These are phyloP conservation scores for Trifolium dubium DNA, from an alignment of 306 rosid genomes.

Conservation along the genomic window DNA sequence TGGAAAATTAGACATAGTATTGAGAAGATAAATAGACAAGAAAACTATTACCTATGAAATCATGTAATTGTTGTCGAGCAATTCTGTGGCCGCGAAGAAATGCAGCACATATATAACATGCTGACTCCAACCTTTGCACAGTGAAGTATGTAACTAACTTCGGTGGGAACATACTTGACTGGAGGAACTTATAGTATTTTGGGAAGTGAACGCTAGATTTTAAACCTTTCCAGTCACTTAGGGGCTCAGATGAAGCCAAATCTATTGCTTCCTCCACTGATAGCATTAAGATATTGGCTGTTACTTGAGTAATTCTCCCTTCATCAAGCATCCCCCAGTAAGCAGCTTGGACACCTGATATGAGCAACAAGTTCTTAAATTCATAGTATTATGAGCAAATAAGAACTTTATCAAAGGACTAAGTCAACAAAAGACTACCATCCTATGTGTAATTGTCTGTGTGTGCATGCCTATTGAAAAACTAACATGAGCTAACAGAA, in stretches of 20 bases:
- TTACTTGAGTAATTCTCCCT: conserved; percentile 81
- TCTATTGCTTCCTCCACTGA: conserved; percentile 95
- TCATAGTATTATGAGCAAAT: neutral
- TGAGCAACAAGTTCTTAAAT: conserved; percentile 39
- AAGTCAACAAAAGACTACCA: conserved; percentile 18
- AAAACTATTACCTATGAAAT: conserved; percentile 69
- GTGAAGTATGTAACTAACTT: conserved; percentile 81
- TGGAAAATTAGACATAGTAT: conserved; percentile 2
- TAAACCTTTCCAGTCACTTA: conserved; percentile 91
- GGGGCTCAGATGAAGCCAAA: conserved; percentile 71
- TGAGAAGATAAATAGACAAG: conserved; percentile 30
- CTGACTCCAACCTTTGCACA: conserved; percentile 87
- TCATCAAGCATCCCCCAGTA: conserved; percentile 99
- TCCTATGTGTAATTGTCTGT: conserved; percentile 13
- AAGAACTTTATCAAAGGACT: conserved; percentile 30
- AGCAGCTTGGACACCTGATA: conserved; percentile 91
- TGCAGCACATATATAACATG: conserved; percentile 90
- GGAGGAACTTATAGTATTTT: conserved; percentile 79
- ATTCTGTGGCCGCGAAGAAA: conserved; percentile 89
- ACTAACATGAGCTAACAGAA: conserved; percentile 13
- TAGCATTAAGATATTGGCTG: conserved; percentile 84
- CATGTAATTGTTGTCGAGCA: conserved; percentile 76
- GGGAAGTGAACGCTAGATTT: conserved; percentile 78
- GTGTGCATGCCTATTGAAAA: conserved; percentile 1
- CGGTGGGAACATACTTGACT: conserved; percentile 62